These are phyloP conservation scores for Aspergillus tamarii DNA, from an alignment of 2,329 filamentous ascomycete species.

Conservation along the genomic window DNA sequence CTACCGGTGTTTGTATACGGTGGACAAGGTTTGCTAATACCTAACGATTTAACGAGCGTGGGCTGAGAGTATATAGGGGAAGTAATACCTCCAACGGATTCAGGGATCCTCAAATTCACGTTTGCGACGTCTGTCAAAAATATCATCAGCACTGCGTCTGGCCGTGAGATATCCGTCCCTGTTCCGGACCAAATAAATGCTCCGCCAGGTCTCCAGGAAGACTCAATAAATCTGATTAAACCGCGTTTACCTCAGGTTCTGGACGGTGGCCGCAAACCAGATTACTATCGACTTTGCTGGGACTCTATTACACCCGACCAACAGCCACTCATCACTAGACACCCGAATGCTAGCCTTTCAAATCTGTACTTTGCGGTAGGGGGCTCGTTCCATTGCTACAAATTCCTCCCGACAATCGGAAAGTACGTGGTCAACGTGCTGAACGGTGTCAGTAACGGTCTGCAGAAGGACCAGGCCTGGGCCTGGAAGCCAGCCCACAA, in stretches of 20 bases:
- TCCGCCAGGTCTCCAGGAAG: slow-evolving; percentile 46
- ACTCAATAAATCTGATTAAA: slow-evolving; percentile 36
- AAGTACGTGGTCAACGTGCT: slow-evolving; percentile 53
- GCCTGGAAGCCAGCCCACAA: slow-evolving; percentile 22
- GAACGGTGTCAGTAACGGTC: slow-evolving; percentile 47
- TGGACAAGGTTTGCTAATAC: slow-evolving; percentile 35
- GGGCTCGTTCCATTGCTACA: slow-evolving; percentile 68
- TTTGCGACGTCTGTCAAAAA: slow-evolving; percentile 64
- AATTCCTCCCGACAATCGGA: slow-evolving; percentile 66
- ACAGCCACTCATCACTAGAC: slow-evolving; percentile 61
- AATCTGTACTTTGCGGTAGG: slow-evolving; percentile 65
- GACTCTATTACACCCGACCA: slow-evolving; percentile 65
- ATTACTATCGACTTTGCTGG: slow-evolving; percentile 57
- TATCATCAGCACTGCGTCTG: slow-evolving; percentile 50
- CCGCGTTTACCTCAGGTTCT: slow-evolving; percentile 34
- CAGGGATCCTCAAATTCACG: slow-evolving; percentile 64
- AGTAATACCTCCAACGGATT: slow-evolving; percentile 52
- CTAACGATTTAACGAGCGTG: neutral
- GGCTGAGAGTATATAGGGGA: slow-evolving; percentile 34
- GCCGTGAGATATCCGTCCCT: slow-evolving; percentile 57
- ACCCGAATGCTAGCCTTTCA: slow-evolving; percentile 52
- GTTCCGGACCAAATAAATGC: slow-evolving; percentile 50
- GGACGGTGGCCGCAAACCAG: slow-evolving; percentile 34
- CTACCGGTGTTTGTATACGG: slow-evolving; percentile 60
- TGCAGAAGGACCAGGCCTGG: slow-evolving; percentile 37